Base-by-base conservation (phyloP, 805 yeast genomes). In the Sungouiella blattae region DNA sequence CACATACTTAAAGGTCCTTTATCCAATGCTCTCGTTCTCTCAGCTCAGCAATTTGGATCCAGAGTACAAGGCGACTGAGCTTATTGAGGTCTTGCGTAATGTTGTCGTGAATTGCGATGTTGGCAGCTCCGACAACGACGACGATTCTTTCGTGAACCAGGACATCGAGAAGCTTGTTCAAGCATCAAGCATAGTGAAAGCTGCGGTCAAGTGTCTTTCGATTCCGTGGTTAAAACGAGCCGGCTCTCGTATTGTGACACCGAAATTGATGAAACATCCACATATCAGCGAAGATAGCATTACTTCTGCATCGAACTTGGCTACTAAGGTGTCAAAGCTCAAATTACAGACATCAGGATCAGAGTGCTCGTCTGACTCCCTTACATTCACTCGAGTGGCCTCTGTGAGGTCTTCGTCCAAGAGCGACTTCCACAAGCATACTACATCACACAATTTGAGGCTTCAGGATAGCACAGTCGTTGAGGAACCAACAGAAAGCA, bases 11-110 rank as follows among this genome's bases (percentile, higher is more conserved):
- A 69, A 93, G 37, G 87, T 88, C 2, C 48, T 91, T 20, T 70
- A 77, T 43, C 95, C 94, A 1, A 59, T 89, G 50, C 57, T 89
- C 21, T 65, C 73, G 39, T 78, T 78, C 47, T 73, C 91, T 1
- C 85, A 83, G 47, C 61, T 87, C 35, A 44, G 37, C 17, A 69
- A 66, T 14, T 54, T 69, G 11, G 57, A 59, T 1, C 73, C 77
- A 2, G 66, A 67, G 6, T 86, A 87, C 57, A 82, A 85, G 48
- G 66, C 62, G 13, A 68, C 63, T 0, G 82, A 77, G 33, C 50
- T 89, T 5, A 44, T 58, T 5, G 69, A 71, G 5, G 58, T 82
- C 6, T 60, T 87, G 28, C 54, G 62, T 7, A 71, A 75, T 47
- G 60, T 86, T 8, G 56, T 67, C 11, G 47, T 54, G 5, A 58